Percentiles rank a stretch among this genome's conserved stretches.
These are phyloP conservation scores for Starmera quercuum DNA, from an alignment of 805 yeast genomes.

Conservation along the genomic window DNA sequence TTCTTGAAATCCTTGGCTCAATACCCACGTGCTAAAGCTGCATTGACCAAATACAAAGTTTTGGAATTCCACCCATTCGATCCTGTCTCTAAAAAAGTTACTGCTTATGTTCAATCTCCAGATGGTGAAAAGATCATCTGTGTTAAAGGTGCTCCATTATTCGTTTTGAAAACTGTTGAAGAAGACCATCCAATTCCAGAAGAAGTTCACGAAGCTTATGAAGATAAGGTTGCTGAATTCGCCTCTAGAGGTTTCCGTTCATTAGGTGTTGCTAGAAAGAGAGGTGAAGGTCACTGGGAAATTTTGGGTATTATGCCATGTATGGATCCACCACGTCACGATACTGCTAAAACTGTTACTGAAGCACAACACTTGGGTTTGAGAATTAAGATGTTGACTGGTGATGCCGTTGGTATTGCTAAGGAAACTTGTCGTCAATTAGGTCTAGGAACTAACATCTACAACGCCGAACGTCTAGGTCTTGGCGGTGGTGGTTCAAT, in stretches of 20 bases:
- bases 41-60: constrained; percentile 90
- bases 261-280: constrained; percentile 97
- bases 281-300: constrained; percentile 98
- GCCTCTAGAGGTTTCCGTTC: constrained; percentile 99
- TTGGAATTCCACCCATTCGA: constrained; percentile 95
- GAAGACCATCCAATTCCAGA: constrained; percentile 96
- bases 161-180: constrained; percentile 93
- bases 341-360: constrained; percentile 88
- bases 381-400: constrained; percentile 96
- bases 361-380: constrained; percentile 90
- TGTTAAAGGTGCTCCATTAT: constrained; percentile 98
- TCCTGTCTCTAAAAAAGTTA: constrained; percentile 95
- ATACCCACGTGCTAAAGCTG: constrained; percentile 90
- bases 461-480: constrained; percentile 95
- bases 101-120: constrained; percentile 92
- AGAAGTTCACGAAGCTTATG: constrained; percentile 88
- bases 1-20: constrained; percentile 82
- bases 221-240: constrained; percentile 95
- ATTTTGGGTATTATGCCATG: constrained; percentile 97
- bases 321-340: constrained; percentile 99
- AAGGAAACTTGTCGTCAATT: constrained; percentile 97
- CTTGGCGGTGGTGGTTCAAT: constrained; percentile 88
- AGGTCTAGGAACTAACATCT: constrained; percentile 93
- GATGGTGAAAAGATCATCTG: constrained; percentile 91
- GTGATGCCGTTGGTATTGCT: constrained; percentile 99